Base-by-base conservation (phyloP, 2,329 filamentous ascomycete genomes). In the Huntiella decipiens region DNA sequence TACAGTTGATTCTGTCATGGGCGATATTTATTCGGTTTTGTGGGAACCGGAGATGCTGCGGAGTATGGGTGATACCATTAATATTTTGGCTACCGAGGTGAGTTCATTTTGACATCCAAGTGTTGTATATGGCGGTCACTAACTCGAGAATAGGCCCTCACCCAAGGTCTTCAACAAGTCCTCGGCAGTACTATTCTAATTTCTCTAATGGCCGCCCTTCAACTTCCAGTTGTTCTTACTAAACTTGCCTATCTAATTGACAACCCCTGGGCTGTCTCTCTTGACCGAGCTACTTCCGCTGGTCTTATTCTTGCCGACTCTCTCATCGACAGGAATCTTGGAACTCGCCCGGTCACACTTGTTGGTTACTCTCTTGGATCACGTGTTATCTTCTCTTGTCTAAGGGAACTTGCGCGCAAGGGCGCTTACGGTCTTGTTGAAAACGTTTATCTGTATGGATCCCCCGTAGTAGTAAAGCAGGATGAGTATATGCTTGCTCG, bases 21-120 rank as follows among this genome's bases (percentile, higher is more conserved):
- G 91, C 10, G 91, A 98, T 58, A 78, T 98, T 12, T 98, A 98
- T 63, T 95, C 88, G 1, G 79, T 98, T 8, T 68, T 92, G 49
- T 98, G 91, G 87, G 91, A 98, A 61, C 92, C 91, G 3, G 91
- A 98, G 58, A 93, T 98, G 87, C 71, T 98, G 57, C 80, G 77
- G 54, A 94, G 85, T 61, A 98, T 95, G 79, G 91, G 91, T 73
- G 84, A 91, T 59, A 98, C 91, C 39, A 96, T 98, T 56, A 95
- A 95, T 56, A 96, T 98, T 62, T 67, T 98, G 52, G 91, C 91
- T 48, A 98, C 91, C 32, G 91, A 98, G 75, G 84, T 88, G 63
- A 63, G 72, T 74, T 61, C 53, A 60, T 49, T 45, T 45, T n/a
- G 11, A 43, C 12, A 15, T 17, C 19, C 4, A 22, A 33, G 22